phyloP scores from a whole-genome alignment of 2,329 filamentous ascomycete species.

The Pyrenophora graminea region DNA sequence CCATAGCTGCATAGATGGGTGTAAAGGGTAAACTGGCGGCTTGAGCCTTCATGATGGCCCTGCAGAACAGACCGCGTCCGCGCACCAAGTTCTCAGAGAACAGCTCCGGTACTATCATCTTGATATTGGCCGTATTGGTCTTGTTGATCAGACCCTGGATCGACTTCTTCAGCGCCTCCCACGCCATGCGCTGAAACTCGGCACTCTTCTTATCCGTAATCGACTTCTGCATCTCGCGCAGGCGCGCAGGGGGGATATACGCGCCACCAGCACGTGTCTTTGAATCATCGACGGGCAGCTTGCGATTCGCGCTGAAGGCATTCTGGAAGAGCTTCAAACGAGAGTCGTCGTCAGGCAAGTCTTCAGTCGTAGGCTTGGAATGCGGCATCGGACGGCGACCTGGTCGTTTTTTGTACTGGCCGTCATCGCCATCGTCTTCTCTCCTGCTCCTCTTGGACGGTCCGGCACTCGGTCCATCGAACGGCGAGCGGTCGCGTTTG shows the following conservation, averaged over 20 bases:
- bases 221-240: constrained; percentile 90
- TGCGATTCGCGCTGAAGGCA: constrained; percentile 59
- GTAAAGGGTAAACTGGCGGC: constrained; percentile 95
- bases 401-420: constrained; percentile 68
- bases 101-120: constrained; percentile 92
- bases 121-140: constrained; percentile 97
- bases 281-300: constrained; percentile 86
- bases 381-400: constrained; percentile 56
- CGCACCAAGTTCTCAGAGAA: constrained; percentile 94
- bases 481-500: constrained; percentile 61
- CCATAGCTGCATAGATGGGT: constrained; percentile 94
- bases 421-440: constrained; percentile 45
- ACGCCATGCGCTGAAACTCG: constrained; percentile 98
- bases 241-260: constrained; percentile 89
- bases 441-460: constrained; percentile 46
- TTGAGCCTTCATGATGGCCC: constrained; percentile 98
- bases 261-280: constrained; percentile 93
- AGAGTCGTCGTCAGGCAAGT: constrained; percentile 39
- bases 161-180: constrained; percentile 98
- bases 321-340: constrained; percentile 44
- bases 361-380: constrained; percentile 16
- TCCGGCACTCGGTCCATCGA: constrained; percentile 32
- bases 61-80: constrained; percentile 88
- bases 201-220: constrained; percentile 96
- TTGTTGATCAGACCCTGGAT: constrained; percentile 99